A percentile compares a stretch with the other conserved stretches of the same genome.
Conservation (phyloP, 192 early-diverging fungal species). For the Coemansia sp. region DNA sequence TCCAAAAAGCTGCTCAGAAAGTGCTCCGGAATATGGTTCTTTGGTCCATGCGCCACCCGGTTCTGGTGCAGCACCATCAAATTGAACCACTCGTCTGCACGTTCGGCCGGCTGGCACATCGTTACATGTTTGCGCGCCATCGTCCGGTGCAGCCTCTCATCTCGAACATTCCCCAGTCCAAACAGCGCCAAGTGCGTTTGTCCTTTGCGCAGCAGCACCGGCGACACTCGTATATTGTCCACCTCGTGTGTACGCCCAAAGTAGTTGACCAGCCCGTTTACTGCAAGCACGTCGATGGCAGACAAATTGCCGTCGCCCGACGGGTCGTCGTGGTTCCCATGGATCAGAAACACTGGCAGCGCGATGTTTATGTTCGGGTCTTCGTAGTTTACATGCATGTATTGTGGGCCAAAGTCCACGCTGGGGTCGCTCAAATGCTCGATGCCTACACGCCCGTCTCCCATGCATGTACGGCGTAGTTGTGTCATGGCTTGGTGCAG, state of each 20-base stretch:
- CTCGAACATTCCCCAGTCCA: conserved; percentile 90
- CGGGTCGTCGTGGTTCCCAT: conserved; percentile 98
- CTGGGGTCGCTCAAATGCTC: conserved; percentile 77
- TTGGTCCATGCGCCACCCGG: conserved; percentile 75
- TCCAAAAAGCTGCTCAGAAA: conserved; percentile 81
- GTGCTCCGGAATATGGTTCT: conserved; percentile 85
- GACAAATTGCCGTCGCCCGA: conserved; percentile 79
- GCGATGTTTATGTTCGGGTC: conserved; percentile 84
- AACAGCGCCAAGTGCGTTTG: conserved; percentile 75
- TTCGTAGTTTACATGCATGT: conserved; percentile 77
- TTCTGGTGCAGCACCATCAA: conserved; percentile 94
- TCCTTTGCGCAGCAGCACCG: conserved; percentile 82
- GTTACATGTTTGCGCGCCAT: conserved; percentile 71
- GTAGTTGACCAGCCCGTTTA: conserved; percentile 86
- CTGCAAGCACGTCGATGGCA: conserved; percentile 78
- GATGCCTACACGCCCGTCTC: conserved; percentile 64
- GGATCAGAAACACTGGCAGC: conserved; percentile 92
- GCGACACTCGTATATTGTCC: conserved; percentile 76
- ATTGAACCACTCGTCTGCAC: conserved; percentile 82
- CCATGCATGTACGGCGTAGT: conserved; percentile 67
- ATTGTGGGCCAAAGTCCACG: conserved; percentile 65
- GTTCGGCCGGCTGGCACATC: conserved; percentile 69
- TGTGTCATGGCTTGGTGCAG: conserved; percentile 70
- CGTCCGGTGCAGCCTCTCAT: conserved; percentile 81
- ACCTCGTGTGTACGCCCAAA: conserved; percentile 76